phyloP scores from a whole-genome alignment of 345 rosid species.

The Rhodamnia argentea region DNA sequence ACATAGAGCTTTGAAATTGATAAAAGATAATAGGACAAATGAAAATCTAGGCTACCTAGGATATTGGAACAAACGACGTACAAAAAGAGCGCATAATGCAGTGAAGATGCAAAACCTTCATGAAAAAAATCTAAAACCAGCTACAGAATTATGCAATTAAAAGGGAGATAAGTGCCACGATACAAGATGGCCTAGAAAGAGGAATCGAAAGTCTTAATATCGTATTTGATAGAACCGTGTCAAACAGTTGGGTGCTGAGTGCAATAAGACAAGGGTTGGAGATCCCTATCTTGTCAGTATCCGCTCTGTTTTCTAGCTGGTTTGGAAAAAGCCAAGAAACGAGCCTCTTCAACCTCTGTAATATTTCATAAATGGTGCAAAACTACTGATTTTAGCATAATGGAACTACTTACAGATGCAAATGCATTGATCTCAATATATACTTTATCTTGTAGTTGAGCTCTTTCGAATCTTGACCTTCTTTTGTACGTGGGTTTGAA shows the following conservation, averaged over 20 bases:
- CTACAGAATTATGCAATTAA: neutral
- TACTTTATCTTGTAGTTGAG: neutral
- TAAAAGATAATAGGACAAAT: neutral
- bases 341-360: neutral
- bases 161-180: neutral
- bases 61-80: neutral
- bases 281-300: neutral
- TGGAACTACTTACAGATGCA: neutral
- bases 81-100: neutral
- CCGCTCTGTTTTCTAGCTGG: neutral
- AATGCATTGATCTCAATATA: neutral
- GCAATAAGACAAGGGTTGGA: neutral
- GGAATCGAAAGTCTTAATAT: neutral
- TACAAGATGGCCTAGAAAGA: neutral
- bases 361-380: neutral
- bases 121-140: too few relatives aligned
- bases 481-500: neutral
- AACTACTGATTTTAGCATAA: neutral
- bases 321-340: neutral
- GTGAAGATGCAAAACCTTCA: neutral
- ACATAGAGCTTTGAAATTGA: neutral
- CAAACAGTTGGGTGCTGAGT: neutral
- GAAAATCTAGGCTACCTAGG: neutral
- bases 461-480: neutral
- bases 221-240: neutral